Evolutionary conservation across 768 basidiomycete genomes (phyloP), one percentile per base, ranked within the genome.

Genomic region (Hypholoma sublateritium): DNA sequence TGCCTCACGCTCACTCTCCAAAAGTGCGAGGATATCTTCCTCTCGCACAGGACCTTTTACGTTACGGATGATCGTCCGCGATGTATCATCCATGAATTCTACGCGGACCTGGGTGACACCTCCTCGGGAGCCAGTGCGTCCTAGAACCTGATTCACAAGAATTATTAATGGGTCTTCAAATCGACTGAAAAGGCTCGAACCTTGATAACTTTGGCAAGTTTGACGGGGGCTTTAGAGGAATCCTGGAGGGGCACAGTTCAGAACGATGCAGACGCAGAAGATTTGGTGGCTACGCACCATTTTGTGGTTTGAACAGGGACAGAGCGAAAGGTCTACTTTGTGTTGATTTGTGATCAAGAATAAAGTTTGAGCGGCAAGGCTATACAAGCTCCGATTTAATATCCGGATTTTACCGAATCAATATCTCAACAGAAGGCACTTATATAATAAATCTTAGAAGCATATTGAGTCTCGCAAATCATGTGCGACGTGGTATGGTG

Each of bases 91-190:
- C 90, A 98, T 88, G 81, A 99, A 97, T 73, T 98, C 97, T 65
- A 99, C 97, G 64, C 96, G 93, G 77, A 98, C 95, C 81, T 98
- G 95, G 59, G 95, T 98, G 69, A 98, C 95, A 80, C 96, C 96
- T 78, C 96, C 96, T 72, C 96, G 93, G 67, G 95, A 98, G 60
- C 96, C 96, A 71, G 97, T 99, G 69, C 97, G 88, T 70, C 97
- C 97, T 69, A 98, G 88, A 74, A 98, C 93, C 94, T 97, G 62
- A 14, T 41, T 54, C 51, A 54, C 41, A 34, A 59, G 53, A 50
- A 60, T 60, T 46, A 44, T 67, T 41, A 56, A 61, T 25, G 17
- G 44, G 37, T 37, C 13, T 34, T 34, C 14, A 47, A 14, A 49
- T 37, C 36, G 22, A 50, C 52, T 25, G 28, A 42, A 45, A 43